A percentile compares a stretch with the other conserved stretches of the same genome.
These are phyloP conservation scores for Blastobotrys serpentis DNA, from an alignment of 1,139 yeast genomes.

Conservation along the genomic window DNA sequence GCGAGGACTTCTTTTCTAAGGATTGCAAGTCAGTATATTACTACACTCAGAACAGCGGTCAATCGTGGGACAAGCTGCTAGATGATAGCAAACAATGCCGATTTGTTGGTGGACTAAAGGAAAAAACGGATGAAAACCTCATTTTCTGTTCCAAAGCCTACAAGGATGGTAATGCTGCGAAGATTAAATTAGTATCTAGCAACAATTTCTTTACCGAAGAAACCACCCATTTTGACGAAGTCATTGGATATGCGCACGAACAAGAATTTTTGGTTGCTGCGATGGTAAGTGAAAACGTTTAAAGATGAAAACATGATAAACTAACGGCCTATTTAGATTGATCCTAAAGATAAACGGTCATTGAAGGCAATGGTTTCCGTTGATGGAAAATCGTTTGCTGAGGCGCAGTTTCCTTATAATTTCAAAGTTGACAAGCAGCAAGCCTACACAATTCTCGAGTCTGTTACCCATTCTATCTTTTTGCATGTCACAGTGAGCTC, in stretches of 20 bases:
- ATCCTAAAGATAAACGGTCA: constrained; percentile 40
- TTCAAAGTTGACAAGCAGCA: constrained; percentile 61
- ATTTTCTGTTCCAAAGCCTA: constrained; percentile 59
- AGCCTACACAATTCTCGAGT: constrained; percentile 82
- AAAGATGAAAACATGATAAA: neutral
- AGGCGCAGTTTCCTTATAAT: constrained; percentile 74
- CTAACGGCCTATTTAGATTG: constrained; percentile 13
- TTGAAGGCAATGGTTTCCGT: constrained; percentile 71
- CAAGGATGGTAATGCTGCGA: constrained; percentile 32
- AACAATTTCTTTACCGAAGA: constrained; percentile 50
- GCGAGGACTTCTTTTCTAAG: constrained; percentile 46
- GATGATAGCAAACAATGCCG: constrained; percentile 61
- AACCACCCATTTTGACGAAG: constrained; percentile 47
- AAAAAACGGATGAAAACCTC: constrained; percentile 45
- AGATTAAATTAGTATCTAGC: constrained; percentile 48
- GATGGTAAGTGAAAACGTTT: constrained; percentile 39
- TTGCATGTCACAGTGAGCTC: constrained; percentile 74
- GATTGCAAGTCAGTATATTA: constrained; percentile 60
- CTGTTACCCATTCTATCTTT: constrained; percentile 71
- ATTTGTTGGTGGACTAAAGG: constrained; percentile 56
- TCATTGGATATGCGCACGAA: constrained; percentile 65
- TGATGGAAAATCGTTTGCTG: constrained; percentile 80
- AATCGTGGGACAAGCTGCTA: constrained; percentile 52
- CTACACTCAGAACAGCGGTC: constrained; percentile 54
- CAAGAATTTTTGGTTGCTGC: constrained; percentile 75